These are phyloP conservation scores for Lumnitzera racemosa DNA, from an alignment of 345 rosid species.

Conservation along the genomic window DNA sequence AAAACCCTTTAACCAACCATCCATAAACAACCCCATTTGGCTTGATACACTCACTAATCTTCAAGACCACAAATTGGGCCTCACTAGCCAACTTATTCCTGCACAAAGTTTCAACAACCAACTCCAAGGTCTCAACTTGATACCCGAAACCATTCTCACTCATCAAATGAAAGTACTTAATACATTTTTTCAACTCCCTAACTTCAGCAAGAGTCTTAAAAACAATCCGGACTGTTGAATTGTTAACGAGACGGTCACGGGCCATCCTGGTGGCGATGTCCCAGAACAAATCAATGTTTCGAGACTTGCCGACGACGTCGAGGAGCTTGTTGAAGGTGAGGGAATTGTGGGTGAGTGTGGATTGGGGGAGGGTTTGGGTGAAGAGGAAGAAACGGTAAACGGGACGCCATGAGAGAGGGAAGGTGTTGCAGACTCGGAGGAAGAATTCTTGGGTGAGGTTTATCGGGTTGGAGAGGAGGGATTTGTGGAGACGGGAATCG, in stretches of 20 bases:
- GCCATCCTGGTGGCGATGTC: constrained; percentile 40
- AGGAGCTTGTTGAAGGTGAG: constrained; percentile 63
- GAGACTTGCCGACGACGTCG: constrained; percentile 48
- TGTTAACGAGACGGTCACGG: constrained; percentile 38
- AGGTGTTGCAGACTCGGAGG: constrained; percentile 82
- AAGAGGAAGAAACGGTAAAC: constrained; percentile 63
- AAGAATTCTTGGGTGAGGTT: constrained; percentile 60
- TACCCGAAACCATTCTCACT: constrained; percentile 46
- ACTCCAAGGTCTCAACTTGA: constrained; percentile 41
- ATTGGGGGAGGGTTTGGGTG: constrained; percentile 31
- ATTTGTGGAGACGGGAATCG: constrained; percentile 50
- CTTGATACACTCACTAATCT: constrained; percentile 46
- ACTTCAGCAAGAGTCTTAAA: constrained; percentile 52
- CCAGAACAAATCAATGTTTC: constrained; percentile 79
- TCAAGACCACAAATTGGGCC: constrained; percentile 49
- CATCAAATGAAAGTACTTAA: constrained; percentile 60
- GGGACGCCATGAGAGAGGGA: constrained; percentile 82
- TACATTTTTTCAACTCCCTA: constrained; percentile 69
- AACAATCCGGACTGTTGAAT: constrained; percentile 61
- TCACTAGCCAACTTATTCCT: constrained; percentile 50
- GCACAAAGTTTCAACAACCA: constrained; percentile 46
- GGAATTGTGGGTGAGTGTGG: constrained; percentile 40
- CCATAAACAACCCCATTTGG: constrained; percentile 53
- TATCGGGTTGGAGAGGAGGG: constrained; percentile 37
- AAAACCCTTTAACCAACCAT: constrained; percentile 54